Evolutionary conservation across 2,329 filamentous ascomycete genomes (phyloP), one percentile per base, ranked within the genome.

Genomic region (Shiraia sp.): DNA sequence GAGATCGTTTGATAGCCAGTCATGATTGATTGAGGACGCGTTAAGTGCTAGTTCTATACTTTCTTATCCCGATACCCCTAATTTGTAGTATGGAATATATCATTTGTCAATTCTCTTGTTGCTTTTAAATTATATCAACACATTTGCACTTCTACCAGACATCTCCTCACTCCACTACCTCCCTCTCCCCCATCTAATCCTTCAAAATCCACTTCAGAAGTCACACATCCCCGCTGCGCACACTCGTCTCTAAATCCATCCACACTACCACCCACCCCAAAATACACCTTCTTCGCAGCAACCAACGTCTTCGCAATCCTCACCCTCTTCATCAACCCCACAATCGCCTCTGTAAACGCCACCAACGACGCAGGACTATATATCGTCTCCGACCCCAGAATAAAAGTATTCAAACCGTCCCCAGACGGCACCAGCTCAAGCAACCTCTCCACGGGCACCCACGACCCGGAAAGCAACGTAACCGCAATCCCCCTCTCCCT

Each of bases 181-280:
- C 72, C 70, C n/a, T 53, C 53, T 10, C 19, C 19, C n/a, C 43
- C 50, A 25, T 72, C 70, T 12, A 74, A 57, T 6, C 69, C 69
- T 26, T 75, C 72, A 40, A 76, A 76, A 38, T 76, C 75, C 35
- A 76, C 67, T 53, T 78, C 75, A 42, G 69, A 71, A 10, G 70
- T 75, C 19, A 77, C 73, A 15, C 70, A 71, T 4, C 73, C 72
- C 22, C 57, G 59, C 30, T 63, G 63, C 16, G 66, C 59, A 51
- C 72, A 75, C 36, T 70, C 71, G 33, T 70, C 66, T 42, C 75
- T 70, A 55, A 93, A 89, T 51, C 88, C 87, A 63, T 90, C 86
- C 15, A 93, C 78, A 14, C 87, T 90, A 0, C 88, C 88, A 0
- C 88, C 88, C 4, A 93, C 88, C 2, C 88, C 88, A 69, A 93